phyloP scores from a whole-genome alignment of 768 basidiomycete species.

The Polyporus arcularius region DNA sequence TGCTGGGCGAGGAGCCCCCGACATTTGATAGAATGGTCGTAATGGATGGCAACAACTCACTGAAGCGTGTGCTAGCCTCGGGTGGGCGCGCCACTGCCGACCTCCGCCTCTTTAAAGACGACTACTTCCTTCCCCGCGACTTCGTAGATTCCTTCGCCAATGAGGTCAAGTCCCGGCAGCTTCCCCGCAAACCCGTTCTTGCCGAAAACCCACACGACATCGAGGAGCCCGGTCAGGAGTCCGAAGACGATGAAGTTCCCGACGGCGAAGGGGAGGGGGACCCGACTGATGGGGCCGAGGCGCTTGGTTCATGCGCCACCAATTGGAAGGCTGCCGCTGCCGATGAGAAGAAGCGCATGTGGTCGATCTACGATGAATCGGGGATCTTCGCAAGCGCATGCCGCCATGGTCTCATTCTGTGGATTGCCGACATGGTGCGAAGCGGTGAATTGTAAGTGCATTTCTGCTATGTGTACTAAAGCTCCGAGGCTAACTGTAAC shows the following conservation, averaged over 20 bases:
- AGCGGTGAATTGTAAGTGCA: conserved; percentile 24
- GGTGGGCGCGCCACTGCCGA: conserved; percentile 22
- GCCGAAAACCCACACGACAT: neutral
- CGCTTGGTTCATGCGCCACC: conserved; percentile 27
- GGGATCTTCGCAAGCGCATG: conserved; percentile 36
- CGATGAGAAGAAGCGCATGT: conserved; percentile 35
- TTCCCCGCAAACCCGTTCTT: conserved; percentile 7
- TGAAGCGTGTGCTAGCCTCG: conserved; percentile 28
- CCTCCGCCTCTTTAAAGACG: conserved; percentile 18
- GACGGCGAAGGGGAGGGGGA: conserved; percentile 21
- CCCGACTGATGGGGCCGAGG: conserved; percentile 23
- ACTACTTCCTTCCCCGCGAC: conserved; percentile 28
- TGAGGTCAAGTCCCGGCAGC: conserved; percentile 30
- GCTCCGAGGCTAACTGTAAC: neutral
- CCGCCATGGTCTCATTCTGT: conserved; percentile 22
- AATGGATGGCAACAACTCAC: conserved; percentile 23
- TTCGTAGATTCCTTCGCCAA: conserved; percentile 33
- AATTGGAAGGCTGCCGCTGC: conserved; percentile 35
- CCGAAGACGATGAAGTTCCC: conserved; percentile 28
- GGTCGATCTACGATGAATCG: conserved; percentile 37
- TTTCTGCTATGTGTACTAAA: neutral
- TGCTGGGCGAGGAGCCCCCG: no score
- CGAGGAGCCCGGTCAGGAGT: neutral
- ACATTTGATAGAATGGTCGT: no score
- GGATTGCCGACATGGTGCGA: conserved; percentile 20